Conservation (phyloP, 768 basidiomycete species). For the Psilocybe sp. region DNA sequence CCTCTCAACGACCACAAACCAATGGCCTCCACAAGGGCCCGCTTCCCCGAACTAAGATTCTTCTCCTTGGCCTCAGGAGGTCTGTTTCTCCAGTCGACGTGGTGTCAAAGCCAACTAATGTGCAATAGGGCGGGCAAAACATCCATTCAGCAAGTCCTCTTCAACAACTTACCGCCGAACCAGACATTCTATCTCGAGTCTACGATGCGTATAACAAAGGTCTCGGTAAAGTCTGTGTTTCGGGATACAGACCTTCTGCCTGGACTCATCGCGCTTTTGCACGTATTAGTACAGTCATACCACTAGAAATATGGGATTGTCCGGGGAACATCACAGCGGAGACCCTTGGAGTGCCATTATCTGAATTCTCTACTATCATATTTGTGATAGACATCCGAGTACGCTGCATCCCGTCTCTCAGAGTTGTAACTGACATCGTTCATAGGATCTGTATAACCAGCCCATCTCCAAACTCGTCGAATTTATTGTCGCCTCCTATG, state of each 20-base stretch:
- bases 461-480: conserved; percentile 81
- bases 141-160: conserved; percentile 88
- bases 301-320: conserved; percentile 94
- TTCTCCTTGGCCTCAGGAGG: conserved; percentile 73
- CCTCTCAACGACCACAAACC: conserved; percentile 28
- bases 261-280: conserved; percentile 7
- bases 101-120: conserved; percentile 1
- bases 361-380: conserved; percentile 80
- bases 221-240: conserved; percentile 71
- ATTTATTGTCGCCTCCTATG: conserved; percentile 74
- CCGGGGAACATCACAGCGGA: conserved; percentile 84
- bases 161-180: conserved; percentile 78
- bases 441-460: conserved; percentile 79
- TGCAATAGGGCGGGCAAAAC: conserved; percentile 81
- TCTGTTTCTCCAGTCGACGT: conserved; percentile 18
- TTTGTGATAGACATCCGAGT: conserved; percentile 97
- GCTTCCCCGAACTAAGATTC: conserved; percentile 59
- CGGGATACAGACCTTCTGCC: not conserved
- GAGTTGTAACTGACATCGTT: not conserved
- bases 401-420: conserved; percentile 23
- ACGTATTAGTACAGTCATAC: conserved; percentile 74
- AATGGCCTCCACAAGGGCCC: conserved; percentile 16
- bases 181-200: conserved; percentile 90
- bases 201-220: conserved; percentile 73
- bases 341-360: conserved; percentile 70